Evolutionary conservation across 176 grass and related monocot genomes (phyloP), one percentile per base, ranked within the genome.

Genomic region (Cenchrus fungigraminus): DNA sequence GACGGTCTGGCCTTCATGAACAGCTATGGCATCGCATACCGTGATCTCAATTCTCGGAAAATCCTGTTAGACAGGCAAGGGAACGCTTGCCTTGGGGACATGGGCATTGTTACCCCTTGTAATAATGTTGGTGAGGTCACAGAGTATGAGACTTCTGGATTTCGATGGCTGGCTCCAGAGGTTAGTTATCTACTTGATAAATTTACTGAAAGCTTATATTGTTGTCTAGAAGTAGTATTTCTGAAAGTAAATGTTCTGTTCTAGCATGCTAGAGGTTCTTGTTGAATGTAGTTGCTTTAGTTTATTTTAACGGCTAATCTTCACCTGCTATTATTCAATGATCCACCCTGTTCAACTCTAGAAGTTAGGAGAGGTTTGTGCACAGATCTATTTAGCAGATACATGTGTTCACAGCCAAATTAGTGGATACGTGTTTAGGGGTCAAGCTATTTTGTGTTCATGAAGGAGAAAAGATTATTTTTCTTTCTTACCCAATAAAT

Each of bases 131-230:
- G 97, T 50, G 97, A 99, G 86, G 92, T 95, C 46, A 98, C 93
- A 0, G 96, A 96, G 86, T 99, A 99, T 15, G 97, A 99, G 82
- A 99, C 97, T 0, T 92, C 94, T 68, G 97, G 97, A 5, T 99
- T 96, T 70, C 89, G 94, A 32, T 99, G 97, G 97, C 84, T 99
- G 53, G 97, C 97, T 81, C 97, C 97, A 50, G 97, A 99, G 97
- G 97, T 99, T 89, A 88, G 94, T 83, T 76, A 53, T 54, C 17
- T 15, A 69, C 37, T 80, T 71, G 32, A 34, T 51, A 51, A 51
- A 51, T 86, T 77, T 80, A 67, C 29, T 57, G 4, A 65, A 69
- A 66, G 52, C 65, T 83, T 6, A 2, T 34, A 45, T 3, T 28
- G 17, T 76, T 76, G 31, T 78, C 31, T 37, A 19, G 15, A 65